Evolutionary conservation across 768 basidiomycete species (phyloP).

Genomic region (Boletales sp.): DNA sequence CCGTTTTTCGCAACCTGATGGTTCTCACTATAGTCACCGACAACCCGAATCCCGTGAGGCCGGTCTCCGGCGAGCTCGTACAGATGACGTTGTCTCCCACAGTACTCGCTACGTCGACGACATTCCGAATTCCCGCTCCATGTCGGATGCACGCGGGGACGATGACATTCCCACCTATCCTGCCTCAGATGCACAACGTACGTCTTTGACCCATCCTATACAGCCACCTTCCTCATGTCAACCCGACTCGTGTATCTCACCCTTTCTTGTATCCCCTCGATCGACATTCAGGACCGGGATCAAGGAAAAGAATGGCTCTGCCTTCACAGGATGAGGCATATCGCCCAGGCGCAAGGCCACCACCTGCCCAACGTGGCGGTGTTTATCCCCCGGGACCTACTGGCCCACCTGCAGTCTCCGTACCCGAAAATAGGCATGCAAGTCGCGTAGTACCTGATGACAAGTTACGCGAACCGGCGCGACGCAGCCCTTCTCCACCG

Average conservation of each 20-base stretch:
- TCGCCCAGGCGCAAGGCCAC: constrained; percentile 18
- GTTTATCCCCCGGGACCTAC: constrained; percentile 5
- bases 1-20: constrained; percentile 23
- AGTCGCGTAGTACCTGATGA: constrained; percentile 3
- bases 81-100: constrained; percentile 16
- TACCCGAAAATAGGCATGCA: constrained; percentile 7
- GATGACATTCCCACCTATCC: constrained; percentile 16
- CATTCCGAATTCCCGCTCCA: constrained; percentile 16
- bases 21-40: constrained; percentile 11
- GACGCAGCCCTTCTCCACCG: constrained; percentile 14
- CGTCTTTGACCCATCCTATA: constrained; percentile 32
- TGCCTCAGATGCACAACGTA: constrained; percentile 34
- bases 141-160: constrained; percentile 17
- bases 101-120: constrained; percentile 14
- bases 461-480: constrained; percentile 4
- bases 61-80: constrained; percentile 13
- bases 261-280: constrained; percentile 17
- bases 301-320: constrained; percentile 35
- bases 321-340: constrained; percentile 34
- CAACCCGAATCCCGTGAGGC: constrained; percentile 13
- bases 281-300: constrained; percentile 25
- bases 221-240: constrained; percentile 27
- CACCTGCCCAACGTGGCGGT: constrained; percentile 8
- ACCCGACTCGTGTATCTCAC: constrained; percentile 20
- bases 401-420: constrained; percentile 1